Evolutionary conservation across 2,329 filamentous ascomycete genomes (phyloP), one percentile per base, ranked within the genome.

Genomic region (Talaromyces piceae): DNA sequence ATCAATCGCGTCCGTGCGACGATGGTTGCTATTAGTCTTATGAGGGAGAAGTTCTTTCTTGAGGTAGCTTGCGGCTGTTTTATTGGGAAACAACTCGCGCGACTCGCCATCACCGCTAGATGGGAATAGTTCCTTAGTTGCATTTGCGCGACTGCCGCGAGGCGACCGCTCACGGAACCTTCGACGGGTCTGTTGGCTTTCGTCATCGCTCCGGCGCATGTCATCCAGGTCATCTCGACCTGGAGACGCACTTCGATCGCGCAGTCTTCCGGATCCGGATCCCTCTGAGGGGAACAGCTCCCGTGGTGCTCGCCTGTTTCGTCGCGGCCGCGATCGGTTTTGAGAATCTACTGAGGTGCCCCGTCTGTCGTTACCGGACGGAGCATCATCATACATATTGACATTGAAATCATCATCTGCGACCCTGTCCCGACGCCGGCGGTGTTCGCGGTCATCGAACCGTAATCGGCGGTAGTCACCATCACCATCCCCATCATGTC

Each of bases 321-420:
- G 56, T 54, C 65, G 62, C n/a, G 66, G 64, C 49, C 57, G 49
- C 44, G 58, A 53, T 41, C 61, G 59, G 48, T 61, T 58, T 50
- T 63, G 66, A 22, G 63, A 51, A 47, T 64, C 60, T 6, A 62
- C 44, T 27, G 53, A 55, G 4, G 27, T 37, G 25, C 39, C 31
- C 45, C 51, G 41, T 13, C 41, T 41, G n/a, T 49, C 39, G 9
- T 33, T 27, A 37, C 8, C n/a, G 22, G 30, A 58, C 13, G 53
- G 58, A 39, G 57, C 59, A 61, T 95, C 89, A 57, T 93, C 89
- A 67, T 94, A 95, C 75, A 95, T 86, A 61, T 81, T 87, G 30
- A 83, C 86, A 60, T 87, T 82, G 59, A 89, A 91, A 5, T 33
- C 47, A 33, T 49, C 46, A 16, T 53, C 47, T 26, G 30, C 41